Evolutionary conservation across 2,329 filamentous ascomycete species (phyloP), one percentile per base, ranked within the genome.

Genomic region (Fusarium redolens): DNA sequence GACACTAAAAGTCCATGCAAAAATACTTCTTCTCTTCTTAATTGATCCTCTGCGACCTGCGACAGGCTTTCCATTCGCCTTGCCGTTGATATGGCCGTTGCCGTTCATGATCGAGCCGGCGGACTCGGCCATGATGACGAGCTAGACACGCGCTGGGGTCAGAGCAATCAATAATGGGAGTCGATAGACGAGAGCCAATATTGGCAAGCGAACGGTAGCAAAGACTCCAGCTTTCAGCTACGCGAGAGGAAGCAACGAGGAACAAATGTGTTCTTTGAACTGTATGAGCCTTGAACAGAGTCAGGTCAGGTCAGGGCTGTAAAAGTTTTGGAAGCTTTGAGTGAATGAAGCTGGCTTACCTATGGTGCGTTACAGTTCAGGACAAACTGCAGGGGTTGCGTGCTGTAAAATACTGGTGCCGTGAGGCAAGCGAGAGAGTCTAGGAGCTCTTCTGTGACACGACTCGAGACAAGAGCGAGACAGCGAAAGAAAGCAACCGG

Each of bases 1-100:
- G 22, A 85, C 81, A 78, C 82, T 88, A 69, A 90, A 82, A 43
- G 84, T 72, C 78, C 85, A 82, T 22, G 69, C 62, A 33, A 82
- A 57, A 64, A 83, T 78, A 52, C 81, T 75, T 55, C 72, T 76
- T 40, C 68, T 68, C 57, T 66, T 74, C 62, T 71, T 79, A 18
- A 61, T 56, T 43, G 59, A 51, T 38, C 65, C 74, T 69, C 77
- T 77, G 22, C 73, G 71, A 69, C 65, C 57, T 18, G 58, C 66
- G 20, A 72, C 45, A 40, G 72, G 48, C 52, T 82, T 79, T 59
- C 78, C 78, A 60, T 80, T 81, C 18, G 62, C 41, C 55, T 78
- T 78, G 55, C 76, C 78, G 64, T 81, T 81, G 48, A 79, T 72
- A 56, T 82, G 80, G 74, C 85, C 83, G 76, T 84, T 87, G 67